A percentile compares a stretch with the other conserved stretches of the same genome.
Conservation (phyloP, 257 asterid species). For the Ligustrum vulgare region DNA sequence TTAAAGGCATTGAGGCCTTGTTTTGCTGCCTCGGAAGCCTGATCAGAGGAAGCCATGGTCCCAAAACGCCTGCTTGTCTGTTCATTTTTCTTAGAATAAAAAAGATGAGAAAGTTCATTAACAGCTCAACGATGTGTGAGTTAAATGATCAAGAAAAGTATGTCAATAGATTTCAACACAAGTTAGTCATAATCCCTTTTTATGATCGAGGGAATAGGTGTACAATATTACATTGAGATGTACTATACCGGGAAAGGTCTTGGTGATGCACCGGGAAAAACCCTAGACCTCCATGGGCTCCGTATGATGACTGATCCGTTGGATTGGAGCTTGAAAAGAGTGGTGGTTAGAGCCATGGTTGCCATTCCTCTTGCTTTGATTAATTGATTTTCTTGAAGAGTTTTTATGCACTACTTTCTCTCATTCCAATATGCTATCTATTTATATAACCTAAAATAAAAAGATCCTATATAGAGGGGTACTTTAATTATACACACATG, state of each 20-base stretch:
- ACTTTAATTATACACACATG: conserved; percentile 22
- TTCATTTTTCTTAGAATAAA: background rate
- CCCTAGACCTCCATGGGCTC: conserved; percentile 25
- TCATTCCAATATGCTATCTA: background rate
- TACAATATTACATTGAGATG: background rate
- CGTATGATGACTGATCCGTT: conserved; percentile 26
- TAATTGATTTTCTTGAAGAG: too few species aligned
- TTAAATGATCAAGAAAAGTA: too few species aligned
- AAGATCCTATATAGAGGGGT: background rate
- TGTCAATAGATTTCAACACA: too few species aligned
- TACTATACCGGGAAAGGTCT: conserved; percentile 39
- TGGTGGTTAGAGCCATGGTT: too few species aligned
- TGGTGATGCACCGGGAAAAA: conserved; percentile 11
- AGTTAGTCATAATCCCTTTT: too few species aligned
- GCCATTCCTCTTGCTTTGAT: too few species aligned
- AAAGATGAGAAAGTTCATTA: background rate
- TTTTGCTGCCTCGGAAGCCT: conserved; percentile 44
- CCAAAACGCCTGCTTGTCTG: conserved; percentile 35
- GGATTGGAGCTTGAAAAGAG: conserved; percentile 41
- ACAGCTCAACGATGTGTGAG: background rate
- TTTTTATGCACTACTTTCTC: background rate
- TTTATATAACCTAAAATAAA: background rate
- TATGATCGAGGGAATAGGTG: background rate
- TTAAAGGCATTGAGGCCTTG: conserved; percentile 45
- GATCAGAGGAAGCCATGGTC: conserved; percentile 37